phyloP scores from a whole-genome alignment of 164 flowering plant genomes.

The Vitis rupestris region DNA sequence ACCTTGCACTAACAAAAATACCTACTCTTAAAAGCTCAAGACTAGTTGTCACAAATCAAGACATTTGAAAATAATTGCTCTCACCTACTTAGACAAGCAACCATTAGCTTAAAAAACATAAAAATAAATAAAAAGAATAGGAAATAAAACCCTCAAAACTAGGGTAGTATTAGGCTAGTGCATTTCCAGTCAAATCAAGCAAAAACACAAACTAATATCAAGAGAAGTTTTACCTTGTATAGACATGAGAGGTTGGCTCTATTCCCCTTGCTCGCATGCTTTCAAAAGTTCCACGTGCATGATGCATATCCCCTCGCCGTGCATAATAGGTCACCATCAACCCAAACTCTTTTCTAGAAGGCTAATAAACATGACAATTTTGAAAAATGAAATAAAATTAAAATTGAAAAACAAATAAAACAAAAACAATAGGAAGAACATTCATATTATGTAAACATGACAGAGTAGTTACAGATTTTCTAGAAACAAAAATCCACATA shows the following conservation, averaged over 20 bases:
- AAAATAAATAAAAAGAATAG: no score
- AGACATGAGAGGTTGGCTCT: constrained; percentile 86
- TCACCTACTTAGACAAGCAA: neutral
- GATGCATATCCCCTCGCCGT: constrained; percentile 91
- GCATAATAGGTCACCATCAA: constrained; percentile 89
- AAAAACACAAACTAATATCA: neutral
- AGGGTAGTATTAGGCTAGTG: neutral
- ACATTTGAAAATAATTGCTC: no score
- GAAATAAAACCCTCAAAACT: neutral
- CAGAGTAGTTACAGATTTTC: no score
- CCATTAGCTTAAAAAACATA: no score
- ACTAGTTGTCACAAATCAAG: no score
- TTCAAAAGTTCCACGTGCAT: constrained; percentile 91
- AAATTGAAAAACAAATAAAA: neutral
- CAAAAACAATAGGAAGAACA: neutral
- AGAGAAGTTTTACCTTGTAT: constrained; percentile 58
- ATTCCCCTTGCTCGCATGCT: constrained; percentile 96
- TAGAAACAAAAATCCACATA: no score
- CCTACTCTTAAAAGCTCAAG: no score
- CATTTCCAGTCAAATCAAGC: no score
- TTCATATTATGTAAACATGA: neutral
- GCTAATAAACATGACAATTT: constrained; percentile 38
- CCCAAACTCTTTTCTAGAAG: constrained; percentile 91
- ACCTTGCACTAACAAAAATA: no score
- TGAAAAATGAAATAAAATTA: neutral